Evolutionary conservation across 306 rosid species (phyloP), one percentile per base, ranked within the genome.

Genomic region (Cicer arietinum): DNA sequence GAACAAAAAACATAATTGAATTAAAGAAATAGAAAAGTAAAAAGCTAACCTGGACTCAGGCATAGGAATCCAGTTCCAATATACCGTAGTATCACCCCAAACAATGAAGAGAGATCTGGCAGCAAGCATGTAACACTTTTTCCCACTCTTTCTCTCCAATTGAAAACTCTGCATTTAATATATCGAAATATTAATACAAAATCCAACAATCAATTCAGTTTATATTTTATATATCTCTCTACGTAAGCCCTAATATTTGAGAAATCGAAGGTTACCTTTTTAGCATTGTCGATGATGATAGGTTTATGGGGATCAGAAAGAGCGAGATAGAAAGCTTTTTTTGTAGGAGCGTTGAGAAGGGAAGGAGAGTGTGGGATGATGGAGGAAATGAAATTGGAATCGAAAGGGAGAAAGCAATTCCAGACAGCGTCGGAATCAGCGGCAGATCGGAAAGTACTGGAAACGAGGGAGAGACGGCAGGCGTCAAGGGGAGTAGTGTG

Each of bases 141-240:
- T 88, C 11, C 92, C 92, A 9, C 77, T 85, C 65, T 56, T 37
- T 54, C 20, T 85, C 3, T 85, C 88, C 61, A 88, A 35, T 1
- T 39, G 79, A 74, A 84, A 74, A 40, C 80, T 84, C 92, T 88
- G 85, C 74, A 41, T 60, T 22, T 17, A 35, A 53, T 11, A 53
- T 14, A 50, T 50, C 6, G 2, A 30, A 30, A 30, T 30, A 30
- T 30, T 25, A 25, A 25, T 30, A 3, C 0, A 30, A 30, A 30
- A 30, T 30, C 37, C 37, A 30, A 30, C 4, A 30, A 30, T 3
- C 0, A 30, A 30, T 30, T 30, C 37, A 30, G 37, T 30, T 30
- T 30, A 30, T 30, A 30, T 30, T 30, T 30, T 30, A 30, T 30
- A 30, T 30, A 3, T 30, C 5, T 30, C 37, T 30, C 5, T 30